Conservation (phyloP, 75 land plant genomes). For the Picea sitchensis region DNA sequence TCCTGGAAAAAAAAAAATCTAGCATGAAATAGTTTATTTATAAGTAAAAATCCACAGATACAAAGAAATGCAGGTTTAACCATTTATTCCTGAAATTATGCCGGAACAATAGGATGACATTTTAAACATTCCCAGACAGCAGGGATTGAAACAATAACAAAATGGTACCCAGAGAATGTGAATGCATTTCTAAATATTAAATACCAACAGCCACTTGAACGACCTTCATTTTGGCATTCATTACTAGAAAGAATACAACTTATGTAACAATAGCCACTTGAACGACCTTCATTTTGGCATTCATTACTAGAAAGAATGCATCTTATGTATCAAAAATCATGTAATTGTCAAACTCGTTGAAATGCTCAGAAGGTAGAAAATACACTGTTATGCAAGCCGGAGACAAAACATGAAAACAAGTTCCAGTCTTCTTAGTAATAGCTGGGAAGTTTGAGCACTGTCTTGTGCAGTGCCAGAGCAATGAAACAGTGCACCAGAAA, state of each 20-base stretch:
- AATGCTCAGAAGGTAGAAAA: neutral
- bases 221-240: neutral
- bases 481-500: neutral
- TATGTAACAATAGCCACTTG: neutral
- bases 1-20: no score
- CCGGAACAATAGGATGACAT: no score
- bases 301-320: neutral
- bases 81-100: no score
- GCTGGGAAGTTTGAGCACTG: neutral
- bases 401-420: neutral
- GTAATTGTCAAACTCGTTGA: neutral
- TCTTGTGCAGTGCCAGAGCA: neutral
- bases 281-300: neutral
- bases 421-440: neutral
- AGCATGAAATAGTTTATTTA: no score
- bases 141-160: no score
- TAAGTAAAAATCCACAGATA: no score
- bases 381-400: neutral
- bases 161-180: no score
- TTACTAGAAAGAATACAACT: neutral
- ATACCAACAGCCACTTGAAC: neutral
- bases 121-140: no score
- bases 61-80: no score
- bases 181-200: no score
- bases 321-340: neutral